Evolutionary conservation across 2,329 filamentous ascomycete species (phyloP).

Genomic region (Macrophomina pseudophaseolina): DNA sequence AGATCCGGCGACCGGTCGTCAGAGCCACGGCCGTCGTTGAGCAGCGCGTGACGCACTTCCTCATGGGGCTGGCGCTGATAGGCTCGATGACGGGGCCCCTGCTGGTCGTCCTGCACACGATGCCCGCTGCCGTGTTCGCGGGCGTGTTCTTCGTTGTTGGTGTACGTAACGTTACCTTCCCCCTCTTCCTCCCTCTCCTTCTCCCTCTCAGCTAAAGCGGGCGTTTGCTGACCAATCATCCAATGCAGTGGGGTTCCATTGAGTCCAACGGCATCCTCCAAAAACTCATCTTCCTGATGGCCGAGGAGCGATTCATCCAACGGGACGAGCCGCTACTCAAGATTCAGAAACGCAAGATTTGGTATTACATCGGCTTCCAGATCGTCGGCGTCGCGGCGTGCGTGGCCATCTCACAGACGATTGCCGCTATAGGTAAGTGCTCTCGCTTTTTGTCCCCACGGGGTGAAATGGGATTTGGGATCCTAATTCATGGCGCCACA

Average conservation of each 20-base stretch:
- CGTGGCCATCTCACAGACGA: conserved; percentile 62
- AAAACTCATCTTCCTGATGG: conserved; percentile 55
- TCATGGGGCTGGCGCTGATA: conserved; percentile 59
- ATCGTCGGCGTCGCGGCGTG: conserved; percentile 54
- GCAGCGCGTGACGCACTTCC: conserved; percentile 59
- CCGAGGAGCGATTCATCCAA: conserved; percentile 54
- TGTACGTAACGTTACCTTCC: conserved; percentile 31
- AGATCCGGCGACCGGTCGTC: conserved; percentile 51
- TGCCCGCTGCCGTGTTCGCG: conserved; percentile 57
- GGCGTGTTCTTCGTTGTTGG: conserved; percentile 64
- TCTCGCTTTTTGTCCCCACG: not conserved
- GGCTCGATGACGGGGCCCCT: conserved; percentile 61
- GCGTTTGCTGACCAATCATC: conserved; percentile 9
- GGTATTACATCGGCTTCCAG: conserved; percentile 57
- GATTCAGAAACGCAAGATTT: conserved; percentile 52
- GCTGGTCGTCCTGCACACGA: conserved; percentile 55
- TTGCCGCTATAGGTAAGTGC: conserved; percentile 55
- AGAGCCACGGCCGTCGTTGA: conserved; percentile 56
- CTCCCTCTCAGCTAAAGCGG: no score
- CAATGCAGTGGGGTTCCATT: conserved; percentile 47
- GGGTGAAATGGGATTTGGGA: not conserved
- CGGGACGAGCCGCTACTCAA: conserved; percentile 52
- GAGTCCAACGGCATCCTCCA: conserved; percentile 55
- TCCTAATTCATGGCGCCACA: not conserved
- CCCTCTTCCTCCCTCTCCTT: no score